A percentile compares a stretch with the other conserved stretches of the same genome.
These are phyloP conservation scores for Leccinellum rugosiceps DNA, from an alignment of 768 basidiomycete species.

Conservation along the genomic window DNA sequence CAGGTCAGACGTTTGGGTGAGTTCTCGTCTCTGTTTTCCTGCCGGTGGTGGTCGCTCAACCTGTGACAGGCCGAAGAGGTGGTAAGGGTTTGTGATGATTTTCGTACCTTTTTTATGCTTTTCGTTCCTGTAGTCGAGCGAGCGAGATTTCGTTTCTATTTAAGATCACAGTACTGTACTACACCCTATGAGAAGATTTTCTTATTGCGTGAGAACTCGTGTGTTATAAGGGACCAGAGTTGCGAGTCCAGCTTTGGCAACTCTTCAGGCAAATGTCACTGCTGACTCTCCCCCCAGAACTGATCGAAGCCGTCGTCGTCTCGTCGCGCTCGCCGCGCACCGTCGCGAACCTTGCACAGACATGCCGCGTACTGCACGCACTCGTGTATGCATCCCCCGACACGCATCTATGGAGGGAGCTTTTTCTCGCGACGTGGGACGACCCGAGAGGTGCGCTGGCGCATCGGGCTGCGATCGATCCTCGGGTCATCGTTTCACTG, in stretches of 20 bases:
- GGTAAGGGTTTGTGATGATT: too few species aligned
- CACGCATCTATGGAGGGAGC: conserved; percentile 44
- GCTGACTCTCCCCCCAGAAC: conserved; percentile 36
- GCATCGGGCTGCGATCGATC: conserved; percentile 25
- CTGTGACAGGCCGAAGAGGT: too few species aligned
- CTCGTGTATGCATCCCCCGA: conserved; percentile 36
- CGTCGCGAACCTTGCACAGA: conserved; percentile 36
- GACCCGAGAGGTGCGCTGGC: conserved; percentile 40
- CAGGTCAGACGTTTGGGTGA: conserved; percentile 28
- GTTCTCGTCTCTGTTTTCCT: background rate
- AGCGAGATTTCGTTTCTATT: too few species aligned
- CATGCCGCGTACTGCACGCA: conserved; percentile 32
- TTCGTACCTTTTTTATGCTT: too few species aligned
- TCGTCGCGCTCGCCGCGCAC: conserved; percentile 27
- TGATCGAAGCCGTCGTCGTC: conserved; percentile 39
- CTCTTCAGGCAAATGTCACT: background rate
- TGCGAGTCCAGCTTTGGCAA: too few species aligned
- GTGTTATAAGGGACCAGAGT: too few species aligned
- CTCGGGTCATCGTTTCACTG: conserved; percentile 6
- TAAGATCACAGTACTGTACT: too few species aligned
- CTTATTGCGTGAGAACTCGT: background rate
- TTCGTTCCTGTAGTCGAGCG: too few species aligned
- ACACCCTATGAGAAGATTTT: background rate
- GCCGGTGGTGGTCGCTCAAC: too few species aligned
- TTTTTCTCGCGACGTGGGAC: conserved; percentile 49